Base-by-base conservation (phyloP, 2,329 filamentous ascomycete genomes). In the Penicillium crustosum region DNA sequence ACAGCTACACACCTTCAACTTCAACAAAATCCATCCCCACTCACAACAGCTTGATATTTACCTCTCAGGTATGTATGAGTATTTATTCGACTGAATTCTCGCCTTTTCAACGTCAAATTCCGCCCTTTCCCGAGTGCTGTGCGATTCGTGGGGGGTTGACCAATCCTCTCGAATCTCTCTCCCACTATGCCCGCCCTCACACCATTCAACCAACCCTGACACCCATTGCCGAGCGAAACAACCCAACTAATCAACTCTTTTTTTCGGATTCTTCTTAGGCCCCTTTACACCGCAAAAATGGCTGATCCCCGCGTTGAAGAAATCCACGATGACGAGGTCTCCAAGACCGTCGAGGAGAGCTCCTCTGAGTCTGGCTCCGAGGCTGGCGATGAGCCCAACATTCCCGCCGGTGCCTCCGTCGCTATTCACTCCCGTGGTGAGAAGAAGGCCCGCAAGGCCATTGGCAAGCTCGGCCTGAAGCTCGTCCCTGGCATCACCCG, bases 391-490 rank as follows among this genome's bases (percentile, higher is more conserved):
- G 85, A 87, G 75, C 79, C 83, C 71, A 83, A 79, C 77, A 87
- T 89, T 71, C 91, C 93, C 76, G 89, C 90, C 68, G 94, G 93
- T 75, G 90, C 92, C 74, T 87, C 89, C 66, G 89, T 93, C 75
- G 87, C 94, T 72, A 89, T 99, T 75, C 93, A 97, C 86, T 96
- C 91, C 77, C 92, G 94, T 80, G 97, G 97, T 83, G 94, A 99
- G 89, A 99, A 99, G 90, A 99, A 99, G 89, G 95, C 94, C 73
- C 89, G 94, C 82, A 99, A 99, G 87, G 92, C 93, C 75, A 96
- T 99, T 78, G 90, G 92, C 80, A 99, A 99, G 88, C 88, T 97
- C 76, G 93, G 96, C 77, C 84, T 99, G 77, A 94, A 91, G 85
- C 92, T 93, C 75, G 89, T 99, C 69, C 89, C 90, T 74, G 95